Evolutionary conservation across 2,329 filamentous ascomycete genomes (phyloP).

Genomic region (Orbilia javanica): DNA sequence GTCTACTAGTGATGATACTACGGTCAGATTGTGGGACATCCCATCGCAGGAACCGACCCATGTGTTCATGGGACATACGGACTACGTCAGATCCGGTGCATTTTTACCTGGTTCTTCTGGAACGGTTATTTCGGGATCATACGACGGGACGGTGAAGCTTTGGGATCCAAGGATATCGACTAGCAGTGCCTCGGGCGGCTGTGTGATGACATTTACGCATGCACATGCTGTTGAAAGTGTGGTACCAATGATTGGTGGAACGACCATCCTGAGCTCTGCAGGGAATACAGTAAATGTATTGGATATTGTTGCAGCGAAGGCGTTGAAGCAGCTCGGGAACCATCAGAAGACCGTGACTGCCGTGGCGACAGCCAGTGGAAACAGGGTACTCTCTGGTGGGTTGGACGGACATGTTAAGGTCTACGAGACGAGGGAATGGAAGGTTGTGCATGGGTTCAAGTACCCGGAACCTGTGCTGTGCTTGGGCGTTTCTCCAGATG

Average conservation of each 20-base stretch:
- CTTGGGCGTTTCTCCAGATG: constrained; percentile 80
- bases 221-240: constrained; percentile 88
- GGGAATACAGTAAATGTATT: constrained; percentile 90
- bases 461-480: constrained; percentile 92
- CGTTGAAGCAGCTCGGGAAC: constrained; percentile 86
- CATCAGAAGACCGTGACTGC: constrained; percentile 98
- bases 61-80: constrained; percentile 86
- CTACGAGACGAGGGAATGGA: constrained; percentile 94
- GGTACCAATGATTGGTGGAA: constrained; percentile 87
- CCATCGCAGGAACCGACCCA: constrained; percentile 80
- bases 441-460: constrained; percentile 93
- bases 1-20: constrained; percentile 91
- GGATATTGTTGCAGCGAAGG: constrained; percentile 90
- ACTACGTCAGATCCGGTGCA: constrained; percentile 88
- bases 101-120: constrained; percentile 76
- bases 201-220: constrained; percentile 94
- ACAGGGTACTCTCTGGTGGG: constrained; percentile 85
- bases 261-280: constrained; percentile 84
- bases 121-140: constrained; percentile 88
- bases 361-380: constrained; percentile 72
- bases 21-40: constrained; percentile 93
- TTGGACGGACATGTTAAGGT: constrained; percentile 97
- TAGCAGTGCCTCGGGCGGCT: constrained; percentile 64
- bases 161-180: constrained; percentile 87
- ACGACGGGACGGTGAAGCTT: constrained; percentile 90